Percentiles rank a stretch among this genome's conserved stretches.
Evolutionary conservation across 2,329 filamentous ascomycete genomes (phyloP).

Genomic region (Colletotrichum cordylinicola): DNA sequence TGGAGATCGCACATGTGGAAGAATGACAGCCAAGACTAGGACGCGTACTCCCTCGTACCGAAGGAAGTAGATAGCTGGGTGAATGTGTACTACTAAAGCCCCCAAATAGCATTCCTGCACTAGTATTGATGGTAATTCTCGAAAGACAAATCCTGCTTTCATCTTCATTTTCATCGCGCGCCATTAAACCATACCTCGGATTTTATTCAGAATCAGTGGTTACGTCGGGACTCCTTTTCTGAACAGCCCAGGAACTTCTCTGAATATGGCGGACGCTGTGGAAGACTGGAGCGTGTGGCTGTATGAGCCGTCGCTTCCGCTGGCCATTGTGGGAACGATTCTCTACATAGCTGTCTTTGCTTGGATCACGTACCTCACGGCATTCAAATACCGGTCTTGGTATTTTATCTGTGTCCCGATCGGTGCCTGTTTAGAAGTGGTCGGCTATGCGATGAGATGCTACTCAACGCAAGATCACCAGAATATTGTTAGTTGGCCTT

Average conservation of each 20-base stretch:
- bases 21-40: background rate
- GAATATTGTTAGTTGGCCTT: conserved; percentile 31
- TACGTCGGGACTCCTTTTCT: background rate
- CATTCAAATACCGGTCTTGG: conserved; percentile 44
- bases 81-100: background rate
- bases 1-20: background rate
- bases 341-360: conserved; percentile 44
- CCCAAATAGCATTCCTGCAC: background rate
- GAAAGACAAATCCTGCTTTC: background rate
- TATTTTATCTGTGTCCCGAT: conserved; percentile 50
- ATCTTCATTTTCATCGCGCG: background rate
- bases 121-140: background rate
- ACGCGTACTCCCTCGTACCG: background rate
- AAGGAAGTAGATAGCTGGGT: background rate
- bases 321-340: conserved; percentile 45
- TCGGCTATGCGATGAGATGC: conserved; percentile 43
- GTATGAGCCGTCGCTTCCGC: conserved; percentile 47
- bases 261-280: background rate
- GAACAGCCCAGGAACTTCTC: background rate
- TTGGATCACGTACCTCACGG: conserved; percentile 44
- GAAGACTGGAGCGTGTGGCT: conserved; percentile 38
- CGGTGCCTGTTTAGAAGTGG: conserved; percentile 46
- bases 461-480: conserved; percentile 39
- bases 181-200: background rate
- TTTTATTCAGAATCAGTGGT: background rate